Base-by-base conservation (phyloP, 805 yeast genomes). In the Millerozyma miso region DNA sequence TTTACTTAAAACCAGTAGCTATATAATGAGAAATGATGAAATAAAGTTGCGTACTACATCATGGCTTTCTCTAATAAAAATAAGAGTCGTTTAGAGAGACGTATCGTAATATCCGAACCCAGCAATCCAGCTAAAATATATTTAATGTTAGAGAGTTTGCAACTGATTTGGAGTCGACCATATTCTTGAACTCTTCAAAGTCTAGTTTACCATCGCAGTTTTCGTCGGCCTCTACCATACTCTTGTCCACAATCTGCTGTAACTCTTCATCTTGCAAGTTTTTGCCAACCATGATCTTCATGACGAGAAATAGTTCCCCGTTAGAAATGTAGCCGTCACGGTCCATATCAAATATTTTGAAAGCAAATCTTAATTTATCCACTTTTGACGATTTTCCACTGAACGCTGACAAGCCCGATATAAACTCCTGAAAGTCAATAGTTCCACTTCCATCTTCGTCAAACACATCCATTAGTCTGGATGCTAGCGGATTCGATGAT, bases 221-320 rank as follows among this genome's bases (percentile, higher is more conserved):
- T 20, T 62, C 55, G 57, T 90, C 98, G 40, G 88, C 90, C 60
- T 91, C 97, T 81, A 88, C 80, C 50, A 95, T 89, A 0, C 99
- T 89, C 63, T 95, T 82, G 62, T 93, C 98, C n/a, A 91, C 97
- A 41, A 93, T 79, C 63, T 95, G 98, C 62, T 93, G 99, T 43
- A 93, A 73, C 56, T 93, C 96, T 19, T 79, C 80, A 45, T 87
- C 95, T 48, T 81, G 84, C 44, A 95, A 67, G 56, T 93, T 89
- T 52, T 81, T 83, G 1, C 98, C 99, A 19, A 95, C 99, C 99
- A 93, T 93, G 79, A 88, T 86, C 64, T 93, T 87, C 67, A 93
- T 71, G 33, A 93, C 98, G 33, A 91, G 74, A 56, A 84, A 93
- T 43, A 93, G 64, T 65, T 93, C 99, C 18, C 99, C 99, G 59